These are phyloP conservation scores for Ophiostoma sp. DNA, from an alignment of 2,329 filamentous ascomycete species.

Conservation along the genomic window DNA sequence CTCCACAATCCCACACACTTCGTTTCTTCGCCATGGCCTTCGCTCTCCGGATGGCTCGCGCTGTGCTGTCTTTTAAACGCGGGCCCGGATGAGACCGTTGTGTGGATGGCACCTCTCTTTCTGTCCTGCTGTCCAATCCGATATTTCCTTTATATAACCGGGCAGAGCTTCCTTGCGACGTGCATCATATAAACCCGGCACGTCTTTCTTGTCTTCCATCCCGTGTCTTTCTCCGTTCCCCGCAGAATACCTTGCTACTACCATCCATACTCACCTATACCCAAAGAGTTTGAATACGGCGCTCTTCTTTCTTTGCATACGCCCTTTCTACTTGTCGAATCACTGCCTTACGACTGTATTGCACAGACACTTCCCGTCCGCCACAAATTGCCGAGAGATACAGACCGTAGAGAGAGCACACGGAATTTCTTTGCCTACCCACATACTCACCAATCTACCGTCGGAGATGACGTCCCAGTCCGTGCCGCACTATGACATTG, in stretches of 20 bases:
- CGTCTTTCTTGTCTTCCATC: background rate
- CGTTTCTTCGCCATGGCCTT: background rate
- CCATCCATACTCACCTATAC: background rate
- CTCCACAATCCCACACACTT: conserved; percentile 1
- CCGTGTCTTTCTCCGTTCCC: background rate
- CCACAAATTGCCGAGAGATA: background rate
- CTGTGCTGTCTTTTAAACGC: background rate
- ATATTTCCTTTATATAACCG: conserved; percentile 4
- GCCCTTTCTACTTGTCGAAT: background rate
- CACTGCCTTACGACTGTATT: background rate
- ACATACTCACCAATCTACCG: background rate
- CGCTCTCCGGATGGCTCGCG: background rate
- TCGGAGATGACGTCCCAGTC: background rate
- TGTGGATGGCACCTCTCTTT: background rate
- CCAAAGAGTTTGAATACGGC: background rate
- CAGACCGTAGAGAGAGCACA: background rate
- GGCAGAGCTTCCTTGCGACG: background rate
- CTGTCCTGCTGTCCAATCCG: background rate
- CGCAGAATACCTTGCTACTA: background rate
- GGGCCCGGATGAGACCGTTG: conserved; percentile 1
- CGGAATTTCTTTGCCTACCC: background rate
- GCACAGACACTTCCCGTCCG: background rate
- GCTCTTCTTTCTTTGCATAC: background rate
- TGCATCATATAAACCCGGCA: conserved; percentile 14
- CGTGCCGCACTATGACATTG: conserved; percentile 26